phyloP scores from a whole-genome alignment of 768 basidiomycete genomes.

The Pleurotus salmoneostramineus region DNA sequence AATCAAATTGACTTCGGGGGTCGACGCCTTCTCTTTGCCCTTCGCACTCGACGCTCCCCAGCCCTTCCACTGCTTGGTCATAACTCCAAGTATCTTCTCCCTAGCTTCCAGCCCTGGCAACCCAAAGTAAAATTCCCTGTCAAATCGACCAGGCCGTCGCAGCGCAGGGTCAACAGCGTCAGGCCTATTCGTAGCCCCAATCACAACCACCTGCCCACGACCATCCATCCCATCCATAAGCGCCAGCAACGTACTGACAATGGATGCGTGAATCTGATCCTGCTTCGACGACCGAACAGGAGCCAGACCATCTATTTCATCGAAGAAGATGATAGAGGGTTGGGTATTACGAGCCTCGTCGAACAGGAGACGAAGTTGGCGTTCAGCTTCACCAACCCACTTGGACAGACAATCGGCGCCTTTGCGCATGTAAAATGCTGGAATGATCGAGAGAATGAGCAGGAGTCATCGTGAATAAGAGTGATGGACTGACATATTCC shows the following conservation, averaged over 20 bases:
- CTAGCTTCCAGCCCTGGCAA: conserved; percentile 81
- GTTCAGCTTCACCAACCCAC: conserved; percentile 99
- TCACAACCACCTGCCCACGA: conserved; percentile 93
- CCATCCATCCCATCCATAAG: conserved; percentile 99
- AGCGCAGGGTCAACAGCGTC: conserved; percentile 98
- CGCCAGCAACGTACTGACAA: conserved; percentile 92
- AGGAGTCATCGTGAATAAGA: not conserved
- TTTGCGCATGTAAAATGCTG: conserved; percentile 99
- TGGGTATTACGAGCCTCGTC: conserved; percentile 92
- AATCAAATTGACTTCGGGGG: conserved; percentile 63
- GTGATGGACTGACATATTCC: conserved; percentile 69
- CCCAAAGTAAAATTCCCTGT: conserved; percentile 97
- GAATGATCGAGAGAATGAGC: not conserved
- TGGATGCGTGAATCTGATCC: conserved; percentile 97
- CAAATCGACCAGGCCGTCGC: conserved; percentile 91
- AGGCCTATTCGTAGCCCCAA: conserved; percentile 96
- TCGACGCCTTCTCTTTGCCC: conserved; percentile 54
- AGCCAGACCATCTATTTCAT: conserved; percentile 98
- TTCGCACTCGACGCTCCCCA: conserved; percentile 47
- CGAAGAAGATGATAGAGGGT: conserved; percentile 98
- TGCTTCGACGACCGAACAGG: conserved; percentile 98
- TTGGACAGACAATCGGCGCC: conserved; percentile 97
- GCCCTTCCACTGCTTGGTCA: conserved; percentile 87
- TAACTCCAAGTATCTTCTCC: conserved; percentile 84
- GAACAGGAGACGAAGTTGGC: conserved; percentile 90